A percentile compares a stretch with the other conserved stretches of the same genome.
Evolutionary conservation across 2,329 filamentous ascomycete genomes (phyloP).

Genomic region (Pseudogymnoascus sp.): DNA sequence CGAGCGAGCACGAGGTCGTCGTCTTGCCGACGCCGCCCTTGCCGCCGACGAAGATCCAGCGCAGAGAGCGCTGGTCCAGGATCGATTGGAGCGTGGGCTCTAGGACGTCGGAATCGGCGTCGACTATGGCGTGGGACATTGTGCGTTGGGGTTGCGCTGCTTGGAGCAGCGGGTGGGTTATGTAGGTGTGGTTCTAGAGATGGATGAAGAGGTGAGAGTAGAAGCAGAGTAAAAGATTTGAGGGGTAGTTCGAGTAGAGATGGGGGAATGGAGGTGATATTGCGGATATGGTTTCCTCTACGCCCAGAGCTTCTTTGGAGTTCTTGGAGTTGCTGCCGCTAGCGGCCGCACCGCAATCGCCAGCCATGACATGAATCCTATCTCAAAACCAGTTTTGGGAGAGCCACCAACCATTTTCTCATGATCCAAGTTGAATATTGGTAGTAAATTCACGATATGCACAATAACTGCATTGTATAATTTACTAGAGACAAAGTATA

Average conservation of each 20-base stretch:
- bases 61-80: conserved; percentile 86
- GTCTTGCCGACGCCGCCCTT: conserved; percentile 99
- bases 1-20: conserved; percentile 96
- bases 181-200: not conserved
- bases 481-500: not conserved
- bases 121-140: conserved; percentile 38
- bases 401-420: not conserved
- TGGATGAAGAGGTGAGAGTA: not conserved
- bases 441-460: not conserved
- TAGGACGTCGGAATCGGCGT: conserved; percentile 64
- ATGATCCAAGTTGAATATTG: not conserved
- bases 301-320: conserved; percentile 5
- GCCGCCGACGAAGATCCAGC: conserved; percentile 98
- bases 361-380: not conserved
- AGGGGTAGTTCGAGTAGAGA: not conserved
- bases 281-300: conserved; percentile 5
- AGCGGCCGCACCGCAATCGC: conserved; percentile 2
- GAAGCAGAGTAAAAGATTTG: not conserved
- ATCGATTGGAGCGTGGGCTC: conserved; percentile 91
- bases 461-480: not conserved
- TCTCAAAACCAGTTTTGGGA: not conserved
- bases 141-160: not conserved
- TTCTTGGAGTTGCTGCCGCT: conserved; percentile 6
- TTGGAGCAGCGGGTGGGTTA: not conserved
- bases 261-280: not conserved